Conservation (phyloP, 176 grass and related monocot species). For the Cocos nucifera region DNA sequence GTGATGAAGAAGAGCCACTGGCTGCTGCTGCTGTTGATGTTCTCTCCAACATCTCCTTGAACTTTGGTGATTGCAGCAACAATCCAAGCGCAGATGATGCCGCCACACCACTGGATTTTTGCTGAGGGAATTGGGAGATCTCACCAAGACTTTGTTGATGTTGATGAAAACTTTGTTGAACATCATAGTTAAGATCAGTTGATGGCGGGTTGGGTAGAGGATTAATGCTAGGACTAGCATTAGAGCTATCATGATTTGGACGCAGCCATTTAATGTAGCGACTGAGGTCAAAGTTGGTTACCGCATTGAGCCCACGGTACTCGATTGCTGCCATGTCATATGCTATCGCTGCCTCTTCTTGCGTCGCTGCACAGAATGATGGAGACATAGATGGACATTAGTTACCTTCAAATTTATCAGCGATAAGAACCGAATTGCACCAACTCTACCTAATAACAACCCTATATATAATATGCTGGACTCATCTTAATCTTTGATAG, state of each 20-base stretch:
- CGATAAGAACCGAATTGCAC: too few species aligned
- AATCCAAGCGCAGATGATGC: constrained; percentile 39
- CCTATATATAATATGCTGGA: too few species aligned
- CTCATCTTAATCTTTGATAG: too few species aligned
- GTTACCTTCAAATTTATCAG: background rate
- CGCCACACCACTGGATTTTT: constrained; percentile 7
- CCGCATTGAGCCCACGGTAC: constrained; percentile 72
- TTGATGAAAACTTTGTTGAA: constrained; percentile 19
- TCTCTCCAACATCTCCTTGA: constrained; percentile 68
- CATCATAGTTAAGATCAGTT: background rate
- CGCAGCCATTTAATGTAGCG: constrained; percentile 83
- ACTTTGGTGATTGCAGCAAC: constrained; percentile 53
- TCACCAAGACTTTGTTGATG: constrained; percentile 10
- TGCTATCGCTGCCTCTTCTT: constrained; percentile 86
- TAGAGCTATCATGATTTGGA: constrained; percentile 1
- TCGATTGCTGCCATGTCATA: constrained; percentile 98
- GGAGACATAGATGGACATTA: background rate
- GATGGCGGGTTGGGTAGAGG: background rate
- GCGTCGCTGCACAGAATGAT: constrained; percentile 36
- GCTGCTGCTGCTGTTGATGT: constrained; percentile 34
- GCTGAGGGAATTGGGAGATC: constrained; percentile 9
- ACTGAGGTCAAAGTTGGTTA: constrained; percentile 92
- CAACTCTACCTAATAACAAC: too few species aligned
- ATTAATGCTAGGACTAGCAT: too few species aligned
- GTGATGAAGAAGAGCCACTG: constrained; percentile 27